phyloP scores from a whole-genome alignment of 352 stramenopile genomes.

The Globisporangium spinosum region DNA sequence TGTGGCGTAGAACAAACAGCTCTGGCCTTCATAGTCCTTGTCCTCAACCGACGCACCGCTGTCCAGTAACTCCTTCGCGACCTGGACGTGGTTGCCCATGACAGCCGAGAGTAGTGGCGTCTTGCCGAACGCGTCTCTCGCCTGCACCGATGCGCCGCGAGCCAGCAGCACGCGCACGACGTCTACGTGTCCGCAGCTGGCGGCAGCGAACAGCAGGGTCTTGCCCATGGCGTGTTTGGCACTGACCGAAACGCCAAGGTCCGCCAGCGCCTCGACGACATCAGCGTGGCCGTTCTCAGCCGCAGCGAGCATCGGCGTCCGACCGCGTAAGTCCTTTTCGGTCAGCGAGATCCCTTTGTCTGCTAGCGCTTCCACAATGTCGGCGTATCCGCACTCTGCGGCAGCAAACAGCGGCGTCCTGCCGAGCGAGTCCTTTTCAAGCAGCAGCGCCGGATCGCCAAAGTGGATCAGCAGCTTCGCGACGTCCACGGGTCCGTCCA shows the following conservation, averaged over 20 bases:
- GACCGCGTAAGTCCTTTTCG: constrained; percentile 12
- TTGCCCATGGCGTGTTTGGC: constrained; percentile 16
- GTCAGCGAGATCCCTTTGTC: constrained; percentile 8
- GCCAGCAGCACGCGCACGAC: constrained; percentile 15
- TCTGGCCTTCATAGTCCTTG: constrained; percentile 12
- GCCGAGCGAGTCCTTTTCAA: constrained; percentile 14
- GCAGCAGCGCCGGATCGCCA: constrained; percentile 14
- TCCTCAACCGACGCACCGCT: constrained; percentile 7
- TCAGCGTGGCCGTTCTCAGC: constrained; percentile 15
- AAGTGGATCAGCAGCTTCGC: constrained; percentile 21
- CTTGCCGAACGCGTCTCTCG: constrained; percentile 17
- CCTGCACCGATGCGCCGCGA: constrained; percentile 7
- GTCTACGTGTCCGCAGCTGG: constrained; percentile 13
- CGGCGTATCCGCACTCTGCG: constrained; percentile 7
- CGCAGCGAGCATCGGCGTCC: constrained; percentile 15
- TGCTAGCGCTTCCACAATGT: constrained; percentile 14
- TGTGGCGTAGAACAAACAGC: constrained; percentile 18
- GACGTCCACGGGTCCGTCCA: constrained; percentile 16
- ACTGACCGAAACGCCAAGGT: constrained; percentile 6
- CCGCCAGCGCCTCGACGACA: constrained; percentile 12
- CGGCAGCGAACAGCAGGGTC: constrained; percentile 17
- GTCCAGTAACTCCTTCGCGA: constrained; percentile 8
- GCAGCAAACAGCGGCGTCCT: constrained; percentile 15
- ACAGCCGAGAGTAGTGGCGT: constrained; percentile 14
- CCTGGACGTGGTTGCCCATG: constrained; percentile 14